Base-by-base conservation (phyloP, 495 filamentous ascomycete species). In the Astrocystis sublimbata region DNA sequence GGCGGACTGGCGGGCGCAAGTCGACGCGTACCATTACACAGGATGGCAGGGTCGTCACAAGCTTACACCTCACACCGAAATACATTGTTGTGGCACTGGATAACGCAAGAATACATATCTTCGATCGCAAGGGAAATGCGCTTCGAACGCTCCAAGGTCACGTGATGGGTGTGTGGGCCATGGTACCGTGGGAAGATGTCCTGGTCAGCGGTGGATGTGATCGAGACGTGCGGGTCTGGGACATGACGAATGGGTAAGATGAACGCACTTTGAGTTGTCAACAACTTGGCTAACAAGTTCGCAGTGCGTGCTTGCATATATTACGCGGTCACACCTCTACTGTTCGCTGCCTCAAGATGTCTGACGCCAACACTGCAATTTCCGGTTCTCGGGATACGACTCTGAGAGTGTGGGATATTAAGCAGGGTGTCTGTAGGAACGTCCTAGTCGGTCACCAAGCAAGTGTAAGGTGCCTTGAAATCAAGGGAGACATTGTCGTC, bases 111-210 rank as follows among this genome's bases (percentile, higher is more conserved):
- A 98, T 98, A 40, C 96, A 98, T 73, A 92, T 98, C 7, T 98
- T 97, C 73, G 91, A 98, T 75, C 91, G 91, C 10, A 87, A 94
- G 62, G 94, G 94, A 26, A 85, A 90, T 59, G 86, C 90, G 59
- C 88, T 92, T 71, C 92, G 90, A 73, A 97, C 92, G 3, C 81
- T 98, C 13, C 87, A 92, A 69, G 94, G 94, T 28, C 94, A 98
- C 75, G 90, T 97, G 38, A 98, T 98, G 94, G 94, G 94, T 35
- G 94, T 98, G 40, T 98, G 94, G 94, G 94, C 94, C 19, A 98
- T 98, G 93, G 92, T 98, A 56, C 96, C 94, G 13, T 96, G 93
- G 91, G 96, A 90, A 61, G 93, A 98, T 73, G 90, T 89, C 57
- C 80, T 98, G 59, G 96, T 98, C 51, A 97, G 92, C 70, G 94